Conservation (phyloP, 2,329 filamentous ascomycete genomes). For the Shiraia sp. region DNA sequence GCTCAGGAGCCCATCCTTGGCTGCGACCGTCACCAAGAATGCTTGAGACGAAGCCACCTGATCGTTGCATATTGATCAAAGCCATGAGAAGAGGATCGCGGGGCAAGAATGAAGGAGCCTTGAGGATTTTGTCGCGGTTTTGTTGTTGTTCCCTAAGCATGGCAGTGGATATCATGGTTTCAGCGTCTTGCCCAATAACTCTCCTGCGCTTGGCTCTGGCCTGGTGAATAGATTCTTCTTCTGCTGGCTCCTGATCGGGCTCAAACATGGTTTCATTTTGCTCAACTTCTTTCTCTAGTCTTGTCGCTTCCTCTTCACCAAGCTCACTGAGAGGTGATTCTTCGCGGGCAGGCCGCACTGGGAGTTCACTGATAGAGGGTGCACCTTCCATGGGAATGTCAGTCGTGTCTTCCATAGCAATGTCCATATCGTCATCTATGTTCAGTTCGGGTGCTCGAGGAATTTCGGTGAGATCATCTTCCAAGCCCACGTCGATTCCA, state of each 20-base stretch:
- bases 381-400: constrained; percentile 48
- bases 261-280: constrained; percentile 40
- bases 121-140: constrained; percentile 84
- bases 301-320: constrained; percentile 56
- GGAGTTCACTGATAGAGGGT: constrained; percentile 54
- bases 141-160: constrained; percentile 82
- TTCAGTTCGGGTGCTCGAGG: constrained; percentile 26
- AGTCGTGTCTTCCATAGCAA: constrained; percentile 52
- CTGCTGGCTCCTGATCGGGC: constrained; percentile 59
- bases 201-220: constrained; percentile 78
- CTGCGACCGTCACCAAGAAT: constrained; percentile 81
- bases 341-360: constrained; percentile 46
- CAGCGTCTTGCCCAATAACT: constrained; percentile 77
- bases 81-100: constrained; percentile 85
- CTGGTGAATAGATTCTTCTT: constrained; percentile 61
- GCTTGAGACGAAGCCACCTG: constrained; percentile 83
- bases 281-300: constrained; percentile 66
- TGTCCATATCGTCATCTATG: constrained; percentile 41
- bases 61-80: constrained; percentile 89
- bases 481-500: constrained; percentile 52
- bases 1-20: constrained; percentile 85
- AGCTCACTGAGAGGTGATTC: constrained; percentile 60
- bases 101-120: constrained; percentile 79
- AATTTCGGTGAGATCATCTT: constrained; percentile 44
- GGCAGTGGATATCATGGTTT: constrained; percentile 73